These are phyloP conservation scores for Plantago elongata DNA, from an alignment of 257 asterid species.

Conservation along the genomic window DNA sequence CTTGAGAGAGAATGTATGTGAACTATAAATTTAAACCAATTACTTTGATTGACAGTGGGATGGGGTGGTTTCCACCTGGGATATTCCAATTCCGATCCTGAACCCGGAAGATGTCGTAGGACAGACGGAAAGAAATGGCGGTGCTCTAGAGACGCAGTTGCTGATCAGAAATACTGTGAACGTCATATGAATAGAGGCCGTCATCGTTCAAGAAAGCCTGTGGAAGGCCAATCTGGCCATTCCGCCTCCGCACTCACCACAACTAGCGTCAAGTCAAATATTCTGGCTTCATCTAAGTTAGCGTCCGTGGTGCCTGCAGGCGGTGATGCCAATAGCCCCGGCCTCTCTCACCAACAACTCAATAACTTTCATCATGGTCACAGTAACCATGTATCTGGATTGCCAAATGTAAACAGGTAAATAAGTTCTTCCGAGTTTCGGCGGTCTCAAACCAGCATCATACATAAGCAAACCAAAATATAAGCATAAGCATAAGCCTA, in stretches of 20 bases:
- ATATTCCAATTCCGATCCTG: slow-evolving; percentile 71
- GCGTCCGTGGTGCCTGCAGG: slow-evolving; percentile 38
- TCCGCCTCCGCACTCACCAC: slow-evolving; percentile 33
- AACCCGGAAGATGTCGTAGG: slow-evolving; percentile 96
- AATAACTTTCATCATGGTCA: slow-evolving; percentile 31
- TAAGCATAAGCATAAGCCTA: no score
- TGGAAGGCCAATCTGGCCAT: slow-evolving; percentile 81
- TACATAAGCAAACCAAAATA: background rate
- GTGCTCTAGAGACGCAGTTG: slow-evolving; percentile 91
- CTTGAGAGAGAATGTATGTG: no score
- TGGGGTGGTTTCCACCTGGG: slow-evolving; percentile 91
- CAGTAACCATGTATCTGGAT: slow-evolving; percentile 24
- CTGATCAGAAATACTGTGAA: slow-evolving; percentile 91
- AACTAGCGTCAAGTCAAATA: slow-evolving; percentile 27
- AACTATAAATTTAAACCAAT: background rate
- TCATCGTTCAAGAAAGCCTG: slow-evolving; percentile 99
- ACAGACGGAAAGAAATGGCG: slow-evolving; percentile 99
- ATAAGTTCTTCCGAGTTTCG: background rate
- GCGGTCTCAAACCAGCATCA: background rate
- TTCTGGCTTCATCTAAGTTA: slow-evolving; percentile 28
- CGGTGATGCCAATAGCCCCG: slow-evolving; percentile 27
- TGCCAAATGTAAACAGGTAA: slow-evolving; percentile 45
- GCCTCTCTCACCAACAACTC: slow-evolving; percentile 37
- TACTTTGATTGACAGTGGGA: slow-evolving; percentile 48
- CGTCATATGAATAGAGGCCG: slow-evolving; percentile 99